Base-by-base conservation (phyloP, 345 rosid genomes). In the Brassica incana region DNA sequence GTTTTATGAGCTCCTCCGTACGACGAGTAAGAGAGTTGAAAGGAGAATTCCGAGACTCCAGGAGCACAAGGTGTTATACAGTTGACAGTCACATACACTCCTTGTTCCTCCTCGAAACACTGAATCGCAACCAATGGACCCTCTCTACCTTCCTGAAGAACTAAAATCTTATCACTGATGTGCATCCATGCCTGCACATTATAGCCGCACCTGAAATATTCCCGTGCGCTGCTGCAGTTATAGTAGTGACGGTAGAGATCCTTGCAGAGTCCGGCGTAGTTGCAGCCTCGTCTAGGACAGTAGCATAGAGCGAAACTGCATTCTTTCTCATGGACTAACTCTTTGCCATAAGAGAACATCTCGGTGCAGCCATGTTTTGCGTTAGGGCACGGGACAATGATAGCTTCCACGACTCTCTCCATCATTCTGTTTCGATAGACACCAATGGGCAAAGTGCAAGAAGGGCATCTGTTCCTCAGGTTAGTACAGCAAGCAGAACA, bases 41-140 rank as follows among this genome's bases (percentile, higher is more conserved):
- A 62, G 38, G 66, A 62, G 66, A 62, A 6, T 15, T 62, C 32
- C 4, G n/a, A 6, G 8, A 62, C 33, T 15, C 14, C 63, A 5
- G 45, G 62, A 32, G 43, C 15, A 54, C 7, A 18, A 40, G 71
- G 58, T 23, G 69, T 63, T 27, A 83, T 74, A 43, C 74, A 65
- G 14, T 36, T 74, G 56, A 83, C 30, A 4, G 80, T 64, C 20
- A 87, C 25, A 1, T 38, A 23, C 62, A 80, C 62, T 8, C 86
- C 86, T 12, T 62, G 36, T 1, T 38, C 29, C 43, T 66, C 81
- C 7, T 71, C n/a, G 6, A 62, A 61, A 8, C 38, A 83, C 27
- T 70, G 84, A 66, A 87, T 72, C 62, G 78, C 27, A 32, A 65
- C 18, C 60, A 78, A 73, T 43, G 60, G 60, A 16, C 23, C 25